phyloP scores from a whole-genome alignment of 1,139 yeast genomes.

The Diutina rugosa region DNA sequence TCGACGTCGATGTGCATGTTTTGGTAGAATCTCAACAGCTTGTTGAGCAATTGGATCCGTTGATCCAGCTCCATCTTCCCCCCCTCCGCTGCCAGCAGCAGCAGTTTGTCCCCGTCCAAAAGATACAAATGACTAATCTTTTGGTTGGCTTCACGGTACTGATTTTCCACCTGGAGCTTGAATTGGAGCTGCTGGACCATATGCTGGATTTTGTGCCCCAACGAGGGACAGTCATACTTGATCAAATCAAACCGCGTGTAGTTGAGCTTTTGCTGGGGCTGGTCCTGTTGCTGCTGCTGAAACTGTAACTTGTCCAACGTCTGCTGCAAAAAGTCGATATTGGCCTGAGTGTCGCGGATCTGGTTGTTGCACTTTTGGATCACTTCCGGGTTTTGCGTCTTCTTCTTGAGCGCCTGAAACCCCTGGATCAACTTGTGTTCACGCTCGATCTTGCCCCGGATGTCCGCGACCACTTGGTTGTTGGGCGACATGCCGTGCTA shows the following conservation, averaged over 20 bases:
- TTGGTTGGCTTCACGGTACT: constrained; percentile 85
- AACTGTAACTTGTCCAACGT: constrained; percentile 48
- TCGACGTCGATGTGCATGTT: constrained; percentile 72
- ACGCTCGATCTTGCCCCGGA: constrained; percentile 71
- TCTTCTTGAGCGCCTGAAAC: constrained; percentile 65
- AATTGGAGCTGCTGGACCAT: constrained; percentile 93
- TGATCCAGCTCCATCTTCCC: constrained; percentile 78
- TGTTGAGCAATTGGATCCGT: constrained; percentile 71
- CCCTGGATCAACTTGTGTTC: constrained; percentile 84
- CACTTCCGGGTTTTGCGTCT: constrained; percentile 66
- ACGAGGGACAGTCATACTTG: constrained; percentile 86
- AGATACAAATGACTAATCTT: constrained; percentile 77
- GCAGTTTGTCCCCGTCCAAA: constrained; percentile 80
- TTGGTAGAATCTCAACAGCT: constrained; percentile 75
- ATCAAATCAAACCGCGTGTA: constrained; percentile 68
- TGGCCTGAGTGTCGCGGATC: constrained; percentile 82
- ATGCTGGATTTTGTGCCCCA: constrained; percentile 90
- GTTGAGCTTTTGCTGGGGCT: constrained; percentile 16
- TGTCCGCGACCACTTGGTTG: constrained; percentile 40
- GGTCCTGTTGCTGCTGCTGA: not conserved
- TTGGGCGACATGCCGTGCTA: not conserved
- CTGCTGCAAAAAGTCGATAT: constrained; percentile 77
- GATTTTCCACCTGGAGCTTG: constrained; percentile 85
- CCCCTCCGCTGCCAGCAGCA: constrained; percentile 80
- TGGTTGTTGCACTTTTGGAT: constrained; percentile 86